Evolutionary conservation across 495 filamentous ascomycete species (phyloP), one percentile per base, ranked within the genome.

Genomic region (Aspergillus cavernicola): DNA sequence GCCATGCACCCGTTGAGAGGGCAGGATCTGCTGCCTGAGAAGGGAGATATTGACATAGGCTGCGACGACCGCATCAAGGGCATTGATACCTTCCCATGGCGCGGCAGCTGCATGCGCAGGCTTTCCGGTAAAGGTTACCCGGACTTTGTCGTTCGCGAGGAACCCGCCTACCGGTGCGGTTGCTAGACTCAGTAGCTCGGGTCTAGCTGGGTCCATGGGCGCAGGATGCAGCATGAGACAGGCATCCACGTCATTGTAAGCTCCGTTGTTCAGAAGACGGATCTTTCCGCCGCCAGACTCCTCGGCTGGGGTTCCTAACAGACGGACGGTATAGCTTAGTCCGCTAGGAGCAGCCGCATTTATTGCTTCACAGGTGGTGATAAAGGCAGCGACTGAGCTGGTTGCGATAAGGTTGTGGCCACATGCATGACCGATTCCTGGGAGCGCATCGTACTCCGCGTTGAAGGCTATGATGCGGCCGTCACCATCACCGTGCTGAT

Each of bases 81-180:
- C 83, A 58, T 88, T 88, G 43, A 85, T 69, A 0, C 83, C 83
- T 22, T 79, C 67, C 83, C 84, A 86, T 0, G 84, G 85, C 11
- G 72, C 73, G 5, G 77, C 78, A 2, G 81, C 83, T 0, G 82
- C 79, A 56, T 83, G 79, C 0, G 80, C 70, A 11, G 79, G 71
- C 15, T 73, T 71, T 0, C 79, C 80, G 0, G 65, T 73, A 46
- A 77, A 73, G 0, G 56, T 69, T 1, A 69, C 66, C 13, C 58
- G 56, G 42, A 78, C 66, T 57, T 81, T 81, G 57, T 80, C 65
- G 48, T 78, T 82, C 46, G 80, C 79, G 5, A 81, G 65, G 57
- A 75, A 78, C 18, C 72, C 71, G 9, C 78, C 72, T 10, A 64
- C 70, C 0, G 67, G 38, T 18, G 61, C 45, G 13, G 60, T 51